These are phyloP conservation scores for Sicyos baderoa DNA, from an alignment of 306 rosid genomes.

Conservation along the genomic window DNA sequence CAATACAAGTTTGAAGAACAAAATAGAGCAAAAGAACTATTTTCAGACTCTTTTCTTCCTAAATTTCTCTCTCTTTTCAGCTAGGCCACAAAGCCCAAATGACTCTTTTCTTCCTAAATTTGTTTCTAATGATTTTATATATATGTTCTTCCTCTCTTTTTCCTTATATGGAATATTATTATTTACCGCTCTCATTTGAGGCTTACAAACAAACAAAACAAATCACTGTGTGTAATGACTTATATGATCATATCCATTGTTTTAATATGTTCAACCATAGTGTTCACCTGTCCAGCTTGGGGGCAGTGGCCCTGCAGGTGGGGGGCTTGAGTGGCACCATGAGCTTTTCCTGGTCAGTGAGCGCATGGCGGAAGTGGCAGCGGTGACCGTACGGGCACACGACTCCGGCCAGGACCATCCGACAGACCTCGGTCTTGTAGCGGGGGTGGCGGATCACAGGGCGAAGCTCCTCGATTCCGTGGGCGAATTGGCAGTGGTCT, in stretches of 20 bases:
- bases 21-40: not conserved
- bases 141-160: not conserved
- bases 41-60: not conserved
- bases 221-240: not conserved
- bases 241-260: not conserved
- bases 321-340: constrained; percentile 19
- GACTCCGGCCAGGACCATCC: constrained; percentile 39
- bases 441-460: constrained; percentile 52
- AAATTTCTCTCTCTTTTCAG: not conserved
- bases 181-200: constrained; percentile 16
- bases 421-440: constrained; percentile 44
- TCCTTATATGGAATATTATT: constrained; percentile 6
- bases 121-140: not conserved
- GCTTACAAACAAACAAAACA: constrained; percentile 16
- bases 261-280: not conserved
- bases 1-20: not conserved
- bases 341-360: constrained; percentile 32
- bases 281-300: constrained; percentile 29
- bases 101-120: not conserved
- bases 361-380: constrained; percentile 45
- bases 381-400: constrained; percentile 45
- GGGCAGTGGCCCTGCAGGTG: no score
- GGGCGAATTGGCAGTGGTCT: constrained; percentile 40
- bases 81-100: constrained; percentile 2
- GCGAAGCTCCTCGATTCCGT: constrained; percentile 41